These are phyloP conservation scores for Aurinia saxatilis DNA, from an alignment of 345 rosid species.

Conservation along the genomic window DNA sequence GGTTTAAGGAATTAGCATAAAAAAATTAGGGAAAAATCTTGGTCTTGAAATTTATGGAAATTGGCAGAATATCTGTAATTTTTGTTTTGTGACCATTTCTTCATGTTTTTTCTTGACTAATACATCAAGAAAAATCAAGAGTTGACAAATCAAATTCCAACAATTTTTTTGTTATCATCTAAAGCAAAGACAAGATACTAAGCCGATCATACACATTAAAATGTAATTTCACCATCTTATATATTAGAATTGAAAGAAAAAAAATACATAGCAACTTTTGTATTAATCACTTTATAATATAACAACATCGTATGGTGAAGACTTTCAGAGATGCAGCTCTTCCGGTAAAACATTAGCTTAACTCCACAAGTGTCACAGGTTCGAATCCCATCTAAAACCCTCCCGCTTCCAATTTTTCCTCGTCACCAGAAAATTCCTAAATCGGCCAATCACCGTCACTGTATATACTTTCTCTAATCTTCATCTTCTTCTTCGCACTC, in stretches of 20 bases:
- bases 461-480: background rate
- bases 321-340: background rate
- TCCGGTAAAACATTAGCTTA: background rate
- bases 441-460: background rate
- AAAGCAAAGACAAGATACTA: too few species aligned
- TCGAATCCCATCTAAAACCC: conserved; percentile 5
- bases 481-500: background rate
- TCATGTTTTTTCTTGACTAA: too few species aligned
- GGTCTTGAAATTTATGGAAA: too few species aligned
- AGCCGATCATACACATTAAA: background rate
- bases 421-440: background rate
- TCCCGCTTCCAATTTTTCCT: background rate
- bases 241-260: background rate
- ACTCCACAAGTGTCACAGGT: background rate
- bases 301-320: rapidly evolving
- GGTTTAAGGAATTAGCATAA: too few species aligned
- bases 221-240: background rate
- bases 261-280: background rate
- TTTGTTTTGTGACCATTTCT: too few species aligned
- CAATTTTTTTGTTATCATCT: too few species aligned
- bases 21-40: too few species aligned
- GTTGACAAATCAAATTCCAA: too few species aligned
- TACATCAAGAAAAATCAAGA: too few species aligned
- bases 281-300: background rate
- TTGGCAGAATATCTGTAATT: too few species aligned